A percentile compares a stretch with the other conserved stretches of the same genome.
These are phyloP conservation scores for Trebouxia gelatinosa DNA, from an alignment of 163 green algal species.

Conservation along the genomic window DNA sequence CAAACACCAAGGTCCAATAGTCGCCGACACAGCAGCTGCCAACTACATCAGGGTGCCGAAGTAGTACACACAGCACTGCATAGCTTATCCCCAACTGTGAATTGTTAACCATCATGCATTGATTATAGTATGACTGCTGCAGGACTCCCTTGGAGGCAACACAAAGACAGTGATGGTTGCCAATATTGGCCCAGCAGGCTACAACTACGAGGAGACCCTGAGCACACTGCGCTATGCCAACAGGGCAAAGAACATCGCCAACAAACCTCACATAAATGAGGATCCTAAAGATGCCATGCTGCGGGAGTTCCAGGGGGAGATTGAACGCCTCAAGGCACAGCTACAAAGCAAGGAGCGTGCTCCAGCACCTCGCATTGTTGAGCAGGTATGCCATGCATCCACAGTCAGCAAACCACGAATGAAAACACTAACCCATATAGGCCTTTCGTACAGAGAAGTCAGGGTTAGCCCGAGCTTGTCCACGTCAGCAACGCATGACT, in stretches of 20 bases:
- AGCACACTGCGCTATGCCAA: conserved; percentile 56
- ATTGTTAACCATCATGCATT: too few species aligned
- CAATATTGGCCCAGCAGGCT: conserved; percentile 41
- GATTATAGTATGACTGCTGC: not conserved
- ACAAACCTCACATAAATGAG: conserved; percentile 54
- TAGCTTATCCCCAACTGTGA: too few species aligned
- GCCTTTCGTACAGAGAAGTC: too few species aligned
- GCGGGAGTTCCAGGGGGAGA: conserved; percentile 45
- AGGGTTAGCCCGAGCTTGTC: too few species aligned
- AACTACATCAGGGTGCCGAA: too few species aligned
- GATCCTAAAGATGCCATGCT: conserved; percentile 49
- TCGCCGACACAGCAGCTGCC: too few species aligned
- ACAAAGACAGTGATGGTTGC: conserved; percentile 55
- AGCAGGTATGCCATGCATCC: too few species aligned
- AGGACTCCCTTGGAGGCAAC: conserved; percentile 54
- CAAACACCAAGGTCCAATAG: too few species aligned
- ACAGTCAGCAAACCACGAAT: too few species aligned
- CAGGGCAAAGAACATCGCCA: conserved; percentile 60
- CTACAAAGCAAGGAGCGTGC: conserved; percentile 23
- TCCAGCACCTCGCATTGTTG: not conserved
- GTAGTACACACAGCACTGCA: too few species aligned
- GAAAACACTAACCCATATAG: too few species aligned
- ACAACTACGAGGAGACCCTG: conserved; percentile 47
- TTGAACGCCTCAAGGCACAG: conserved; percentile 35
- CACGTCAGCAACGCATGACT: too few species aligned